Base-by-base conservation (phyloP, 2,329 filamentous ascomycete genomes). In the Aspergillus fumigatus region DNA sequence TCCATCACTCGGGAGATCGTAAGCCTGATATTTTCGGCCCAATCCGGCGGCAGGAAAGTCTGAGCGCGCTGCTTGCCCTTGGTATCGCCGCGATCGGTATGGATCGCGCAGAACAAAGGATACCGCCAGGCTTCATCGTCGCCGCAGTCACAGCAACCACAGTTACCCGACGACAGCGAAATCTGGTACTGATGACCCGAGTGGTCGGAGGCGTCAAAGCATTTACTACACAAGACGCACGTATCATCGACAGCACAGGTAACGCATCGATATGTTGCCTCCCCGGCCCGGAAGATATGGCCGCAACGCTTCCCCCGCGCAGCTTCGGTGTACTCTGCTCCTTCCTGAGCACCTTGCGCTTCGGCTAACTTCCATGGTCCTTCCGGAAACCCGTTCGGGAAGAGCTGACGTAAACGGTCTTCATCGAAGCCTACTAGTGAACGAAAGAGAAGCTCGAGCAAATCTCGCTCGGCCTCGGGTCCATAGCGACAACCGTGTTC, bases 81-180 rank as follows among this genome's bases (percentile, higher is more conserved):
- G 23, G 63, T 60, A 49, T 75, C 73, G 19, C 72, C 72, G 48
- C 78, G 81, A 61, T 87, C 81, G 45, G 91, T 93, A 71, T 99
- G 94, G 67, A 99, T 97, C 38, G 92, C 93, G 78, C 94, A 99
- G 70, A 73, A 74, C 62, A 97, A 82, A 47, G 92, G 92, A 50
- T 86, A 80, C 70, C 86, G 86, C 93, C 95, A 99, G 10, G 94
- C 95, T 74, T 99, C 95, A 21, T 88, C 85, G 70, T 99, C 94
- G 57, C 94, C 94, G 70, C 94, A 99, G 75, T 99, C 94, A 74
- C 94, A 99, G 77, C 95, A 97, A 48, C 93, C 93, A 68, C 89
- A 94, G 70, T 97, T 96, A 6, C 93, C 93, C 2, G 89, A 85
- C 1, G 92, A 96, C 49, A 96, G 86, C 56, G 83, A 89, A 57